These are phyloP conservation scores for Maudiozyma bulderi DNA, from an alignment of 805 yeast species.

Conservation along the genomic window DNA sequence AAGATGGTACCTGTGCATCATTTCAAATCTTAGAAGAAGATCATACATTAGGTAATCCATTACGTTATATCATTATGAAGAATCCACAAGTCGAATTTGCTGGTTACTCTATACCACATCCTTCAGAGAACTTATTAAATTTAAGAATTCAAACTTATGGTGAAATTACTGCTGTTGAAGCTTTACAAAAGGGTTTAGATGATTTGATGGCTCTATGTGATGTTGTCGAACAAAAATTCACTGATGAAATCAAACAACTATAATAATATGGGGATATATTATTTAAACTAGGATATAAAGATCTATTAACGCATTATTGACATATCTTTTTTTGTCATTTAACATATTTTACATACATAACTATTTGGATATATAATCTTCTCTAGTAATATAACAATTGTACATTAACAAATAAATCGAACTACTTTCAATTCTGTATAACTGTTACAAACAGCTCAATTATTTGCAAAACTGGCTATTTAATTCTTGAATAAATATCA, in stretches of 20 bases:
- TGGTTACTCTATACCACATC: slow-evolving; percentile 97
- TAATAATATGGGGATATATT: slow-evolving; percentile 1
- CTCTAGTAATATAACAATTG: no score
- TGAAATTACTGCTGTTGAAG: slow-evolving; percentile 77
- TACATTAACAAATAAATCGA: no score
- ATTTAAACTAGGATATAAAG: background rate
- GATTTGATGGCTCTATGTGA: slow-evolving; percentile 76
- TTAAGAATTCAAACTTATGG: slow-evolving; percentile 92
- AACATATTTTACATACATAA: background rate
- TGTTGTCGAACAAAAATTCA: slow-evolving; percentile 70
- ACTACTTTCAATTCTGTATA: no score
- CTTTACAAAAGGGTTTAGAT: slow-evolving; percentile 81
- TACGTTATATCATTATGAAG: slow-evolving; percentile 91
- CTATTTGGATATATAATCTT: background rate
- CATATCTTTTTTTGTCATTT: background rate
- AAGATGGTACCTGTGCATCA: slow-evolving; percentile 90
- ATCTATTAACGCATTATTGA: background rate
- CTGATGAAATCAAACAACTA: slow-evolving; percentile 50
- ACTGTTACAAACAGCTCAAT: no score
- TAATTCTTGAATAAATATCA: no score
- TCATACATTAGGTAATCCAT: slow-evolving; percentile 90
- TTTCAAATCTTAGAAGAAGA: slow-evolving; percentile 91
- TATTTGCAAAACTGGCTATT: no score
- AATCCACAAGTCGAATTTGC: slow-evolving; percentile 97
- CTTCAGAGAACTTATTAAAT: slow-evolving; percentile 83